Evolutionary conservation across 73 alveolate genomes (phyloP).

Genomic region (Breviolum minutum): DNA sequence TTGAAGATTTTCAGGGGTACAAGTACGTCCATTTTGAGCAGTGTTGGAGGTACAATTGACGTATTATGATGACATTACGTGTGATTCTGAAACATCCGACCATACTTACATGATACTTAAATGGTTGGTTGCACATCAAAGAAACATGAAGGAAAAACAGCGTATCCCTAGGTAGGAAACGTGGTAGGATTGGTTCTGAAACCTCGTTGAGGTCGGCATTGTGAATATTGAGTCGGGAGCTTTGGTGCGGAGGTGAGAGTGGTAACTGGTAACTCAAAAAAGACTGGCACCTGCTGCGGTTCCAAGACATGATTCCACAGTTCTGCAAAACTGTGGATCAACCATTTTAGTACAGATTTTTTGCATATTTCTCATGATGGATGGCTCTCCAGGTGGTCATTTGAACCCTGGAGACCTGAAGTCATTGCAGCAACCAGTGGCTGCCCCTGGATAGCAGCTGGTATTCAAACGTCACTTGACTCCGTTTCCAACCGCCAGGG

Average conservation of each 20-base stretch:
- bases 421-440: constrained; percentile 7
- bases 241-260: constrained; percentile 41
- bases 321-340: not conserved
- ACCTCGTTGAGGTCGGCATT: constrained; percentile 48
- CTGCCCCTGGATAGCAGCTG: constrained; percentile 53
- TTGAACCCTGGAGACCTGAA: constrained; percentile 21
- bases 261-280: not conserved
- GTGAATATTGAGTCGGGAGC: constrained; percentile 89
- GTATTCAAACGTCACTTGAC: not conserved
- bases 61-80: too few relatives aligned
- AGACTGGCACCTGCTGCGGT: too few relatives aligned
- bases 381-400: constrained; percentile 93
- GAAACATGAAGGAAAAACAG: too few relatives aligned
- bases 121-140: too few relatives aligned
- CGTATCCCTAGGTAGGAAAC: too few relatives aligned
- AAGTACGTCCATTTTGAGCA: not conserved
- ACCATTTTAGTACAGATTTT: not conserved
- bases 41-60: too few relatives aligned
- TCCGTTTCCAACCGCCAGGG: not conserved
- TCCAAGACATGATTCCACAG: not conserved
- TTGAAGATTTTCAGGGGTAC: not conserved
- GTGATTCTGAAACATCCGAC: too few relatives aligned
- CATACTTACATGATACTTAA: too few relatives aligned
- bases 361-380: too few relatives aligned
- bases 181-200: not conserved